Percentiles rank a stretch among this genome's conserved stretches.
Evolutionary conservation across 805 yeast genomes (phyloP).

Genomic region (Cyberlindnera veronae): DNA sequence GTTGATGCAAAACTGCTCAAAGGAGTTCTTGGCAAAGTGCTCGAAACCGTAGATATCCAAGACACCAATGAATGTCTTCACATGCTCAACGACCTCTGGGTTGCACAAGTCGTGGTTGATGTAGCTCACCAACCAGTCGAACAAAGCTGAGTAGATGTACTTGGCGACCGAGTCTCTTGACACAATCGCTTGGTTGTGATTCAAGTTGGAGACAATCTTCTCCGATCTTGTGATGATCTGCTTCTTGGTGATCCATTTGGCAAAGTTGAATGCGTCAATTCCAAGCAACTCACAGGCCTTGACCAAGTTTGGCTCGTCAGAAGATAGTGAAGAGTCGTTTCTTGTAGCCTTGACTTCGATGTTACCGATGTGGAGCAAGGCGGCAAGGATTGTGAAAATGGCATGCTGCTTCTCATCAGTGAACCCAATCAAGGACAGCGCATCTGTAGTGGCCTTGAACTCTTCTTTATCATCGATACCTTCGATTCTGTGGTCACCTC

Average conservation of each 20-base stretch:
- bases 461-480: slow-evolving; percentile 84
- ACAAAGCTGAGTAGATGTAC: slow-evolving; percentile 85
- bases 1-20: slow-evolving; percentile 96
- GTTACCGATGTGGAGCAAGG: slow-evolving; percentile 89
- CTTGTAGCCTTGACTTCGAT: slow-evolving; percentile 82
- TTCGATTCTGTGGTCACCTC: slow-evolving; percentile 67
- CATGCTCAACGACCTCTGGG: slow-evolving; percentile 55
- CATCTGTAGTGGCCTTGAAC: slow-evolving; percentile 69
- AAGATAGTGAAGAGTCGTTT: slow-evolving; percentile 72
- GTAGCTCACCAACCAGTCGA: slow-evolving; percentile 90
- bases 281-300: slow-evolving; percentile 85
- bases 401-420: slow-evolving; percentile 51
- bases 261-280: slow-evolving; percentile 65
- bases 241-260: slow-evolving; percentile 90
- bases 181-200: slow-evolving; percentile 78
- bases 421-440: slow-evolving; percentile 79
- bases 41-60: slow-evolving; percentile 97
- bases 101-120: slow-evolving; percentile 82
- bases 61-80: slow-evolving; percentile 85
- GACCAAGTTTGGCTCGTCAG: slow-evolving; percentile 83
- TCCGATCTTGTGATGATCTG: slow-evolving; percentile 92
- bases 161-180: slow-evolving; percentile 97
- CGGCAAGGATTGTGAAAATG: slow-evolving; percentile 80
- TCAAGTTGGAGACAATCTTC: slow-evolving; percentile 81
- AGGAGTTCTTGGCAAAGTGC: slow-evolving; percentile 89